Base-by-base conservation (phyloP, 2,329 filamentous ascomycete species). In the Fusarium miscanthi region DNA sequence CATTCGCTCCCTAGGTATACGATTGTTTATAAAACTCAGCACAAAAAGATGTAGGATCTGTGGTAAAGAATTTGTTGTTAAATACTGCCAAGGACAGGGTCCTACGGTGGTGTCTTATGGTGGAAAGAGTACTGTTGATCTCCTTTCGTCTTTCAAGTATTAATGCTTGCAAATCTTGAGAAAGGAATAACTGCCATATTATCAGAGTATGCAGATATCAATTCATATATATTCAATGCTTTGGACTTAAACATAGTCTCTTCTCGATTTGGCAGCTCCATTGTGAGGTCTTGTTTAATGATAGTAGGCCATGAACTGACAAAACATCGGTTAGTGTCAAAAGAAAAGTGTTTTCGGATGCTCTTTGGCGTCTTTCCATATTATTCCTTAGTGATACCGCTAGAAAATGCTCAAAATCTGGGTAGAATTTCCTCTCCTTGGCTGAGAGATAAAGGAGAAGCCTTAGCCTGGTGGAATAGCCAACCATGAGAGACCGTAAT, bases 341-440 rank as follows among this genome's bases (percentile, higher is more conserved):
- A 37, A 16, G 8, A 21, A 52, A 12, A 8, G n/a, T 25, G 6
- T 14, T 25, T 21, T 2, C 17, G 21, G 17, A 37, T 25, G 25
- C 0, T 11, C 6, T 14, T 0, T 21, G n/a, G 4, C 17, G 7
- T 35, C n/a, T 19, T 14, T 25, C 4, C 6, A 23, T 10, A 2
- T 49, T 25, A 25, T 25, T 25, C 23, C 11, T 14, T 10, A 5
- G 8, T 35, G 8, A 19, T 14, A 19, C 8, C 12, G 16, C 21
- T 5, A 6, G 4, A 8, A 2, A 19, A 14, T 27, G 5, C 8
- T 16, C 17, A 37, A 25, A 11, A 8, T 8, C 33, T 16, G 3
- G 17, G 17, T 52, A 21, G 2, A 52, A 27, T 4, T 27, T 9
- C 17, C 16, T 35, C 9, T 37, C n/a, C 8, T 21, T 6, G 7